phyloP scores from a whole-genome alignment of 345 rosid genomes.

The Aurinia saxatilis region DNA sequence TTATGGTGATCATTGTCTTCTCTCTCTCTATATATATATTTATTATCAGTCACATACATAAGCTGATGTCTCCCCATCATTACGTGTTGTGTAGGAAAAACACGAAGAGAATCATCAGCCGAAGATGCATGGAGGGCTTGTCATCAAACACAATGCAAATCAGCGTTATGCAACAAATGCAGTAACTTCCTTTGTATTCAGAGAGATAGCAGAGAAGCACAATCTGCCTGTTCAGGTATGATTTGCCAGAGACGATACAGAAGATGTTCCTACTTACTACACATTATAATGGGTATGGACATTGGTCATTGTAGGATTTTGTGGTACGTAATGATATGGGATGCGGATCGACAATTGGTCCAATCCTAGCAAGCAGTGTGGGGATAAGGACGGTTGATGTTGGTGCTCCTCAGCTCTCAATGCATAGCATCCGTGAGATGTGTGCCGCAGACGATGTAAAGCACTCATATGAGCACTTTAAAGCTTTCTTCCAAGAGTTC shows the following conservation, averaged over 20 bases:
- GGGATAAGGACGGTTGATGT: constrained; percentile 95
- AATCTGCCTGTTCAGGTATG: constrained; percentile 77
- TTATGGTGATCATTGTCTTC: constrained; percentile 37
- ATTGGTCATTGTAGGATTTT: constrained; percentile 55
- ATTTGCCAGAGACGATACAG: neutral
- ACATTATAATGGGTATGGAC: neutral
- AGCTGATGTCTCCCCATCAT: neutral
- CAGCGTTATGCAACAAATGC: constrained; percentile 97
- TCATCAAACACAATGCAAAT: constrained; percentile 91
- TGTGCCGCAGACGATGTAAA: constrained; percentile 81
- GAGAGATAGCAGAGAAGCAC: constrained; percentile 72
- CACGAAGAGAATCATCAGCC: constrained; percentile 98
- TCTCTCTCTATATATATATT: neutral
- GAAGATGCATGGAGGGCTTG: constrained; percentile 97
- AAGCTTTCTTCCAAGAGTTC: constrained; percentile 72
- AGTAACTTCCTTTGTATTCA: constrained; percentile 71
- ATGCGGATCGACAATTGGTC: constrained; percentile 97
- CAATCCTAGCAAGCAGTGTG: constrained; percentile 86
- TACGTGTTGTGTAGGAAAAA: constrained; percentile 53
- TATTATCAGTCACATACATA: neutral
- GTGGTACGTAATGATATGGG: constrained; percentile 94
- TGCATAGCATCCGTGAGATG: constrained; percentile 99
- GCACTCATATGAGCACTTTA: constrained; percentile 82
- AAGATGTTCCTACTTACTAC: neutral
- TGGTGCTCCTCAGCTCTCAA: constrained; percentile 91